Base-by-base conservation (phyloP, 2,329 filamentous ascomycete species). In the Pestalotiopsis sp. region DNA sequence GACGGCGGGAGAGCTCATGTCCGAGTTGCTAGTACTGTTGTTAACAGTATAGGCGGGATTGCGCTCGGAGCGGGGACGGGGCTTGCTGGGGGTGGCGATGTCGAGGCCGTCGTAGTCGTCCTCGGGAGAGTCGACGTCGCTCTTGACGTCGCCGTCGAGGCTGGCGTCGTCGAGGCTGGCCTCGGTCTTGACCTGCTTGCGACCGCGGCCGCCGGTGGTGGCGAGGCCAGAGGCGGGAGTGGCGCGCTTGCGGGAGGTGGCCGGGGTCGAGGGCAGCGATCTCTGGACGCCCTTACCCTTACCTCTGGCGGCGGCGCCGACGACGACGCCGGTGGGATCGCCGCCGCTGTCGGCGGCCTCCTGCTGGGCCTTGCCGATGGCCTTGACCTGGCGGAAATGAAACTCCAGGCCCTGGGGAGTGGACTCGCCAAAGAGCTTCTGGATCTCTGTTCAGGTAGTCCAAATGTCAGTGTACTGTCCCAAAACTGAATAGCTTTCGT, bases 371-470 rank as follows among this genome's bases (percentile, higher is more conserved):
- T 86, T 83, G 38, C 85, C 87, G 38, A 88, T 82, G 45, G 81
- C 81, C 77, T 88, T 89, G 78, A 90, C 84, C 27, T 76, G 70
- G 1, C 88, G 84, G 74, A 91, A 89, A 73, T 90, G 88, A 75
- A 88, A 91, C 72, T 85, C 84, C n/a, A 90, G 84, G 9, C 89
- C 89, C 23, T 84, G 83, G 0, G 82, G 75, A 0, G 88, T 91
- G 3, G 86, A 88, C 68, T 88, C 87, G 31, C 88, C 88, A 71
- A 88, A 90, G 77, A 86, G 85, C 70, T 84, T 87, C 69, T 86
- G 84, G 65, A 90, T 89, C 58, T 89, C 88, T 90, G 70, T 64
- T n/a, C 2, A 36, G 31, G 23, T 12, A 2, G 23, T 65, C 31
- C 57, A 20, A 56, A 65, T 14, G 31, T 62, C 14, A 36, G 27